Base-by-base conservation (phyloP, 78 protist species). In the Cavenderia fasciculata region DNA sequence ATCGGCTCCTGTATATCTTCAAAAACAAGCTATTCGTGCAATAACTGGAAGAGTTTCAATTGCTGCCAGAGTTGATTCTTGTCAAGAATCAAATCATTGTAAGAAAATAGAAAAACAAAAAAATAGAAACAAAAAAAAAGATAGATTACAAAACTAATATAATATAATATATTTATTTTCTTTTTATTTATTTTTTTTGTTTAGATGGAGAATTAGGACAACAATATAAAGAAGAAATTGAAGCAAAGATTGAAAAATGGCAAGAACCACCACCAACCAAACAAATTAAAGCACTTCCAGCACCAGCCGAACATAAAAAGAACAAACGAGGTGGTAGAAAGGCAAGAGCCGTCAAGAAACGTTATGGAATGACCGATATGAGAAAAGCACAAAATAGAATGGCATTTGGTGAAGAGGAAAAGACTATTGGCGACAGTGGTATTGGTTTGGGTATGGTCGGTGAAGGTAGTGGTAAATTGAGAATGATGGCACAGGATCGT, bases 201-300 rank as follows among this genome's bases (percentile, higher is more conserved):
- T 12, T 52, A 57, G 63, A 72, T 43, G 95, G 95, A 4, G 95
- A 86, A 59, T 65, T 57, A 2, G 91, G 91, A 38, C 18, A 74
- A 76, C 51, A 84, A 41, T 62, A 69, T 34, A 47, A 68, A 29
- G 95, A 88, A 23, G 87, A 84, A 7, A 34, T 86, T 18, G 34
- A 46, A 51, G 74, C 54, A 7, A 87, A 93, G 61, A 73, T 96
- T 44, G 96, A 94, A 7, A 94, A 90, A 73, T 44, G 47, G 78
- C 94, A 74, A 59, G 97, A 95, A 76, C 96, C 97, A 18, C 95
- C 97, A 44, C 94, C 95, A 1, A 59, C 29, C 11, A 87, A 90
- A 51, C 23, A 21, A 21, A 72, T 47, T 2, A 95, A 95, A 59
- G 88, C 97, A 0, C 51, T 92, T 38, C 88, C 97, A 0, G 89